Conservation (phyloP, 2,329 filamentous ascomycete genomes). For the Dactylellina sp. region DNA sequence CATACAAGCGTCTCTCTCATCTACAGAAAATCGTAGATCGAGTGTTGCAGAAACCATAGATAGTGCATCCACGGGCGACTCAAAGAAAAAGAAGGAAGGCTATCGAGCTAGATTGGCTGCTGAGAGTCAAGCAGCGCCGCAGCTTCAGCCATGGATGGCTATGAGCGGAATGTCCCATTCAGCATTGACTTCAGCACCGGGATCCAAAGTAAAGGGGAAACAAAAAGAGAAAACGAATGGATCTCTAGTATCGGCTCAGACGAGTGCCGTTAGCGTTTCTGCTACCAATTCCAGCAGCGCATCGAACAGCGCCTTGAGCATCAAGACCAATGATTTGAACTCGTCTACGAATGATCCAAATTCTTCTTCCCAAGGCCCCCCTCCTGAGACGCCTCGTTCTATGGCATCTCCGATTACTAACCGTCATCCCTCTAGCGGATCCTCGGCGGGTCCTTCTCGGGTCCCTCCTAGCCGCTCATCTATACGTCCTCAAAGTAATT, state of each 20-base stretch:
- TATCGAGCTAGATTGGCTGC: constrained; percentile 35
- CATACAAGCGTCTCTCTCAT: neutral
- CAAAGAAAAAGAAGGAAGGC: constrained; percentile 43
- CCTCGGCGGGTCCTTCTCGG: neutral
- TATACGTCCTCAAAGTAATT: constrained; percentile 4
- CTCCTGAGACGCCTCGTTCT: constrained; percentile 20
- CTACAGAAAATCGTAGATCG: constrained; percentile 13
- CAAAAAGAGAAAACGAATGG: constrained; percentile 2
- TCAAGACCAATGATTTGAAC: neutral
- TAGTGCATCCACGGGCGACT: constrained; percentile 36
- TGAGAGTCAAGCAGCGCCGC: constrained; percentile 23
- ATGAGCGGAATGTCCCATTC: constrained; percentile 41
- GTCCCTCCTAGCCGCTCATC: neutral
- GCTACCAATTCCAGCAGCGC: constrained; percentile 7
- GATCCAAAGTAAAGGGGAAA: constrained; percentile 6
- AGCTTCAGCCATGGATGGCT: constrained; percentile 37
- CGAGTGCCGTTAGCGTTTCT: constrained; percentile 31
- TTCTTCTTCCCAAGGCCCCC: constrained; percentile 7
- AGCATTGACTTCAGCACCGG: constrained; percentile 1
- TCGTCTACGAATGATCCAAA: neutral
- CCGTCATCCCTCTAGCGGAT: neutral
- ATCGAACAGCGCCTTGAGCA: neutral
- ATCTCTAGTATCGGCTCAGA: constrained; percentile 11
- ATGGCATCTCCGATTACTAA: neutral
- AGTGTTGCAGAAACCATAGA: constrained; percentile 45